A percentile compares a stretch with the other conserved stretches of the same genome.
Conservation (phyloP, 208 protist genomes). For the Crithidia expoeki region DNA sequence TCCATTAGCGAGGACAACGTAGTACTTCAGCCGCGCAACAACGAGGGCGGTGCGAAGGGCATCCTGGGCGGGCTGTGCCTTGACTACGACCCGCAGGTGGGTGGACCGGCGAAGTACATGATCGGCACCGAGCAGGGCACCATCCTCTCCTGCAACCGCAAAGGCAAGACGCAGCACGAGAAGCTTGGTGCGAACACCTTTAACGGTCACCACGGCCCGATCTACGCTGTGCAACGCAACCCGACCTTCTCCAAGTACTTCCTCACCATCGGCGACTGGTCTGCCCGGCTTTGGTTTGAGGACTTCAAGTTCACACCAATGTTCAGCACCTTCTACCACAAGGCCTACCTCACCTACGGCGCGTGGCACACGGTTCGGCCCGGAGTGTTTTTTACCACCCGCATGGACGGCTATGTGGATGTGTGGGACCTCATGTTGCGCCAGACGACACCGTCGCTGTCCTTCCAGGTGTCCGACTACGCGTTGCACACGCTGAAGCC, state of each 20-base stretch:
- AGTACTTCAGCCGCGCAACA: slow-evolving; percentile 88
- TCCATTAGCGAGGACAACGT: slow-evolving; percentile 84
- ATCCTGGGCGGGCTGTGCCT: slow-evolving; percentile 93
- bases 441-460: slow-evolving; percentile 92
- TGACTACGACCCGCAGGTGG: slow-evolving; percentile 95
- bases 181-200: slow-evolving; percentile 94
- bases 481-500: slow-evolving; percentile 88
- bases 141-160: slow-evolving; percentile 94
- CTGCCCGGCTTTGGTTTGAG: slow-evolving; percentile 95
- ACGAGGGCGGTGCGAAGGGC: slow-evolving; percentile 87
- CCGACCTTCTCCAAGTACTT: slow-evolving; percentile 97
- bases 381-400: slow-evolving; percentile 96
- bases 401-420: slow-evolving; percentile 96
- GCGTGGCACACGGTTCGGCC: slow-evolving; percentile 93
- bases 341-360: slow-evolving; percentile 94
- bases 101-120: slow-evolving; percentile 96
- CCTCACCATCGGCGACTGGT: slow-evolving; percentile 97
- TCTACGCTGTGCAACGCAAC: slow-evolving; percentile 96
- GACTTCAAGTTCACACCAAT: slow-evolving; percentile 95
- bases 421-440: slow-evolving; percentile 96
- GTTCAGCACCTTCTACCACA: slow-evolving; percentile 96
- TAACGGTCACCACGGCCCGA: slow-evolving; percentile 95
- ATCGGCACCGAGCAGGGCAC: slow-evolving; percentile 96
- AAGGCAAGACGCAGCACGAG: slow-evolving; percentile 93
- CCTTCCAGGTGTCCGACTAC: slow-evolving; percentile 92